Conservation (phyloP, 2,329 filamentous ascomycete species). For the Penicillium griseofulvum region DNA sequence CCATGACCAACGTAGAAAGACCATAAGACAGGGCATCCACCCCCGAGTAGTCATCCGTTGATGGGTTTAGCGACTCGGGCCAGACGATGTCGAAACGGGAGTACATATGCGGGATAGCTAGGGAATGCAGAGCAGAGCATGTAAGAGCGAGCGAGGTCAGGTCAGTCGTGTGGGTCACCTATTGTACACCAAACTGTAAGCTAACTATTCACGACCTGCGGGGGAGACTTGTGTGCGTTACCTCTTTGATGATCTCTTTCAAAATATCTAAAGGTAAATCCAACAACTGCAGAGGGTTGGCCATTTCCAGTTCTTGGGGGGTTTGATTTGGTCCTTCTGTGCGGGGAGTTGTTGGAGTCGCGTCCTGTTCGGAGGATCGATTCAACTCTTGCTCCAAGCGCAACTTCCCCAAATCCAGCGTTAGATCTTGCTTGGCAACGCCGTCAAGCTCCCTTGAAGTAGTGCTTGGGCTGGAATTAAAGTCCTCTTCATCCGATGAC, state of each 20-base stretch:
- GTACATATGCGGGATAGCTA: constrained; percentile 77
- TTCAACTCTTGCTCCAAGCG: constrained; percentile 10
- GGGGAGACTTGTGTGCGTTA: constrained; percentile 29
- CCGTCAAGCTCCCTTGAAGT: constrained; percentile 19
- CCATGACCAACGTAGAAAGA: constrained; percentile 74
- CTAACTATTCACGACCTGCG: neutral
- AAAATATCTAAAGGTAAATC: constrained; percentile 77
- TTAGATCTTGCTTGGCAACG: constrained; percentile 3
- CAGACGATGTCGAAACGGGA: constrained; percentile 85
- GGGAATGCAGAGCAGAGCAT: constrained; percentile 71
- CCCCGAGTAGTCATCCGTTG: constrained; percentile 64
- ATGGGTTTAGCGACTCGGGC: constrained; percentile 65
- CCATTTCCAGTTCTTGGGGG: neutral
- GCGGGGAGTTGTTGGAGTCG: constrained; percentile 11
- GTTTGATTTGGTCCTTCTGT: constrained; percentile 4
- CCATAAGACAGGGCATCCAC: constrained; percentile 83
- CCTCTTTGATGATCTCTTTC: constrained; percentile 76
- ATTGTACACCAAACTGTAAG: constrained; percentile 9
- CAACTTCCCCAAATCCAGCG: constrained; percentile 11
- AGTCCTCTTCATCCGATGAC: constrained; percentile 32
- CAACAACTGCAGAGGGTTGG: constrained; percentile 62
- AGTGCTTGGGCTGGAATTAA: constrained; percentile 29
- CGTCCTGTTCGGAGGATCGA: constrained; percentile 7
- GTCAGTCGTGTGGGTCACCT: constrained; percentile 80
- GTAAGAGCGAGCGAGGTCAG: constrained; percentile 73